Evolutionary conservation across 495 filamentous ascomycete species (phyloP).

Genomic region (Penicillium salamii): DNA sequence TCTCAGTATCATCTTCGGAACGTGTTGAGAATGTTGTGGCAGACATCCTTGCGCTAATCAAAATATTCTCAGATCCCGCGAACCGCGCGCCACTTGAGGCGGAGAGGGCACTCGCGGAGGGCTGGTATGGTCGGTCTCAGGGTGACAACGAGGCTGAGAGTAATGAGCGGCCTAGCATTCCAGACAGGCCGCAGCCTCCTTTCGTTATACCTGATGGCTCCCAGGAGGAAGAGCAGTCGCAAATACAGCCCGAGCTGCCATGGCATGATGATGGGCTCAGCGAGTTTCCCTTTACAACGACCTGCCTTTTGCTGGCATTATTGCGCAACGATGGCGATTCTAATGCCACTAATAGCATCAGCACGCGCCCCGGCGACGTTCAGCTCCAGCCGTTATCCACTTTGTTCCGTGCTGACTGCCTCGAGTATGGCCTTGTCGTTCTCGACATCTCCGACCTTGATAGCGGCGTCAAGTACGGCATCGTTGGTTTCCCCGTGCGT

Average conservation of each 20-base stretch:
- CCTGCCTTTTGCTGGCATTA: conserved; percentile 18
- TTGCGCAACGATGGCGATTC: conserved; percentile 8
- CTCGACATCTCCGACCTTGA: conserved; percentile 18
- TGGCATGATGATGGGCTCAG: conserved; percentile 14
- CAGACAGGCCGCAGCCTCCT: conserved; percentile 17
- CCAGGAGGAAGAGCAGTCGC: background rate
- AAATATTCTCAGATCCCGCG: conserved; percentile 13
- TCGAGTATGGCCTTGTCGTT: conserved; percentile 12
- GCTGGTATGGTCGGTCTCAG: conserved; percentile 14
- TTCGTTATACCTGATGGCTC: conserved; percentile 3
- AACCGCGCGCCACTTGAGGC: conserved; percentile 17
- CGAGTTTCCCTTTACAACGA: conserved; percentile 16
- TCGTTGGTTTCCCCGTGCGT: conserved; percentile 9
- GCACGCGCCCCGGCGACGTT: conserved; percentile 12
- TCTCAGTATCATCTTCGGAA: background rate
- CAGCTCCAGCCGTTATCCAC: conserved; percentile 19
- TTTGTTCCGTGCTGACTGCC: conserved; percentile 17
- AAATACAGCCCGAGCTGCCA: conserved; percentile 14
- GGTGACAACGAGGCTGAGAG: background rate
- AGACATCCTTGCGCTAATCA: conserved; percentile 14
- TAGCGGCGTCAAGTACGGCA: conserved; percentile 16
- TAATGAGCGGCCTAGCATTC: conserved; percentile 14
- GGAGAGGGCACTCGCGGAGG: conserved; percentile 8
- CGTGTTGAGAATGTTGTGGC: conserved; percentile 10
- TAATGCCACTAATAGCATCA: background rate